phyloP scores from a whole-genome alignment of 306 rosid genomes.

The Begonia peltatifolia region DNA sequence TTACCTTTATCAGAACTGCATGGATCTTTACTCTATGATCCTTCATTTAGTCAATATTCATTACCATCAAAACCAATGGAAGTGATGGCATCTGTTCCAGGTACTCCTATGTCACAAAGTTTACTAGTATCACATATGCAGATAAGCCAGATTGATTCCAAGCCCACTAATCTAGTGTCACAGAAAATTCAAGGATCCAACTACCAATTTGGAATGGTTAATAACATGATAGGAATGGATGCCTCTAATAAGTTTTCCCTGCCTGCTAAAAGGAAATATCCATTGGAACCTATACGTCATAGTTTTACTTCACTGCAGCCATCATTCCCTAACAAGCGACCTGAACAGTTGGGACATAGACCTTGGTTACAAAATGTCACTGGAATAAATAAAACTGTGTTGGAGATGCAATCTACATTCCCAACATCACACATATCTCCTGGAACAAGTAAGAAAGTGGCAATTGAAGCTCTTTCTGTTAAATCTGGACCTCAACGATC shows the following conservation, averaged over 20 bases:
- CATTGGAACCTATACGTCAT: conserved; percentile 22
- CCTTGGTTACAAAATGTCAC: conserved; percentile 72
- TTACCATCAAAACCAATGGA: conserved; percentile 22
- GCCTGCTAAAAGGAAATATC: conserved; percentile 58
- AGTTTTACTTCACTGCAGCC: conserved; percentile 14
- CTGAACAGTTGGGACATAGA: conserved; percentile 34
- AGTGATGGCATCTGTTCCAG: conserved; percentile 21
- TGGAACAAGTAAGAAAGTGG: conserved; percentile 39
- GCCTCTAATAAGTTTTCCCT: conserved; percentile 27
- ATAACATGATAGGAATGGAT: conserved; percentile 11
- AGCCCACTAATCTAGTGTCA: conserved; percentile 14
- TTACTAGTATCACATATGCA: conserved; percentile 20
- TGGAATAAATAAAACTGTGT: conserved; percentile 21
- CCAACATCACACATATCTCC: conserved; percentile 18
- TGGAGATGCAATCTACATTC: conserved; percentile 27
- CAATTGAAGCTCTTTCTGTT: conserved; percentile 32
- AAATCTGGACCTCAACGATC: conserved; percentile 50
- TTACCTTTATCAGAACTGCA: conserved; percentile 37
- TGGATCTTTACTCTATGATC: conserved; percentile 30
- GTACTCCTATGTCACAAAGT: conserved; percentile 26
- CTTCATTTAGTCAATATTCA: conserved; percentile 28
- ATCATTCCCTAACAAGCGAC: conserved; percentile 38
- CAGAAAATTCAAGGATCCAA: conserved; percentile 17
- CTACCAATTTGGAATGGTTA: conserved; percentile 30
- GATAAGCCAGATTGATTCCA: conserved; percentile 25